Evolutionary conservation across 768 basidiomycete species (phyloP), one percentile per base, ranked within the genome.

Genomic region (Leccinum ochraceum): DNA sequence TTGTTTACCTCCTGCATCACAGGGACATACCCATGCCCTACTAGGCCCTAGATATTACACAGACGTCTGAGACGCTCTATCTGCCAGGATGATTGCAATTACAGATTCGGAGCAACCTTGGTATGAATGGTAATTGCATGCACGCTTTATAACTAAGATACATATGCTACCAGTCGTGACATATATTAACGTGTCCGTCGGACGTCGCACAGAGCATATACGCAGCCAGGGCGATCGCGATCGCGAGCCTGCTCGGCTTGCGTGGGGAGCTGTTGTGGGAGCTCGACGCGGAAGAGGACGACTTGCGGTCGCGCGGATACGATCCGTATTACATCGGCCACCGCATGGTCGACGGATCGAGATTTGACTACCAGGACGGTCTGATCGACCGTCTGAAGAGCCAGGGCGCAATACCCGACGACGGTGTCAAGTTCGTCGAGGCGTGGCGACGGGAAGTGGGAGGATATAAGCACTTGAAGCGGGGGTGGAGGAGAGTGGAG

Each of bases 261-360:
- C 77, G 80, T 17, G 71, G 71, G 11, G 73, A 73, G 11, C 66
- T 83, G 59, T 68, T 83, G 28, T 53, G 58, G 20, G 77, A 79
- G 39, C 74, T 86, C 44, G 76, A 76, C 10, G 63, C 34, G 14
- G 70, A 73, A 24, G 85, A 86, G 67, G 75, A 76, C 24, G 62
- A 60, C 6, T 61, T 81, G 32, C 74, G 78, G n/a, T 66, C 68
- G 7, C 66, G 66, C 22, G 84, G 83, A 9, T 73, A 74, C 36
- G 81, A 87, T 60, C 84, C 83, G 0, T 82, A 81, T 63, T 60
- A 69, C 26, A 63, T 77, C 56, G 86, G 85, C 0, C 84, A 87
- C 66, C 67, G 69, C 48, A 75, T 83, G 66, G 63, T 80, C 28
- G 69, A 66, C 11, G 64, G 66, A 9, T 69, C 70, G 3, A 62